Evolutionary conservation across 2,329 filamentous ascomycete species (phyloP), one percentile per base, ranked within the genome.

Genomic region (Plectosphaerella sp.): DNA sequence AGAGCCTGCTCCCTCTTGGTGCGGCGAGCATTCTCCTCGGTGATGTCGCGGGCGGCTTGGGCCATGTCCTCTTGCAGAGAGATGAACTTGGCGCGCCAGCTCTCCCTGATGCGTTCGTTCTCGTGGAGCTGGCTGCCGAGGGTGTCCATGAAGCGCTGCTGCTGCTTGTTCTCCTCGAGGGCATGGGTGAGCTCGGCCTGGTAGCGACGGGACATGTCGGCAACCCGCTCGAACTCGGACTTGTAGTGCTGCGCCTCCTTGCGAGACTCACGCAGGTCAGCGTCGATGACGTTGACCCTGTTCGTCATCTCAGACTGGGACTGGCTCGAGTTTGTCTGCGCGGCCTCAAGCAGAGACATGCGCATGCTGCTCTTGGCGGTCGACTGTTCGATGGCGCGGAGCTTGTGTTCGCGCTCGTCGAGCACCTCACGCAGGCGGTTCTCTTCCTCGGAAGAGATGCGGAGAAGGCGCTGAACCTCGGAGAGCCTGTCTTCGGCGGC

Each of bases 11-110:
- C 89, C 65, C 87, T 87, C 71, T 88, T 88, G 61, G 84, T 83
- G 72, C 88, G 92, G 36, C 82, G 79, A 28, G 87, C 84, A 64
- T 92, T 93, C 64, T 97, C 92, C 61, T 89, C 84, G 20, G 88
- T 85, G 56, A 97, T 84, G 56, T 96, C 87, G 46, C 84, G 83
- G 50, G 89, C 86, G 47, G 91, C 89, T 52, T 77, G 77, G 33
- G 85, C 82, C 87, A 97, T 93, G 60, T 97, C 91, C 57, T 91
- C 83, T 69, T 97, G 92, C 39, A 99, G 76, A 54, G 84, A 84
- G 60, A 93, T 83, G 62, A 97, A 88, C 69, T 94, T 96, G 66
- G 78, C 77, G 59, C 91, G 87, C 82, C 95, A 92, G 55, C 80
- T 84, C 65, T 96, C 90, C 53, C 91, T 87, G 54, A 95, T 82